Evolutionary conservation across 2,329 filamentous ascomycete species (phyloP), one percentile per base, ranked within the genome.

Genomic region (Diaporthe citrichinensis): DNA sequence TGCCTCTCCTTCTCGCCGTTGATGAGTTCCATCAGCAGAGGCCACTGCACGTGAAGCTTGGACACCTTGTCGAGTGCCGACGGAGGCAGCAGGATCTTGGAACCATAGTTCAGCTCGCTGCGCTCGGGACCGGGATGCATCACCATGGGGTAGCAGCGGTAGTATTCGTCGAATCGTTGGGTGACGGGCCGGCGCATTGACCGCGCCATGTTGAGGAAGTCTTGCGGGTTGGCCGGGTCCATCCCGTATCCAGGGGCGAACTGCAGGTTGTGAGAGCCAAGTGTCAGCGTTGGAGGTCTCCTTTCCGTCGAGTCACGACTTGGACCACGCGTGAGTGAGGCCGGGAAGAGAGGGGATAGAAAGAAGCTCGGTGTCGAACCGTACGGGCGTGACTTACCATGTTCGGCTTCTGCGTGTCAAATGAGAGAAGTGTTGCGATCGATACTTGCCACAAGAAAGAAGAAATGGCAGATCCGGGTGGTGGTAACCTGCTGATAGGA

Each of bases 21-120:
- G 80, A 95, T 94, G 79, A 99, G 89, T 90, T 99, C 96, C 87
- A 99, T 98, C 79, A 98, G 91, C 88, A 99, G 94, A 10, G 97
- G 97, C 88, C 98, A 99, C 83, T 97, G 96, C 77, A 99, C 98
- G 85, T 98, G 96, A 23, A 99, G 88, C 82, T 96, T 92, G 23
- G 97, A 98, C 79, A 99, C 94, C 85, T 98, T 99, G 87, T 99
- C 96, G 73, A 99, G 91, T 8, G 97, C 96, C 49, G 95, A 98
- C 0, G 97, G 94, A n/a, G 97, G 97, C 78, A 99, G 92, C 83
- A 99, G 95, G 80, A 99, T 96, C 88, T 99, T 99, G 85, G 96
- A 97, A 79, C 97, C 97, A 83, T 97, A 96, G 88, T 98, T 98
- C 77, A 98, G 92, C 79, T 96, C 93, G 71, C 94, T 94, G 79